These are phyloP conservation scores for Waitea zeae DNA, from an alignment of 1,284 basidiomycete genomes.

Conservation along the genomic window DNA sequence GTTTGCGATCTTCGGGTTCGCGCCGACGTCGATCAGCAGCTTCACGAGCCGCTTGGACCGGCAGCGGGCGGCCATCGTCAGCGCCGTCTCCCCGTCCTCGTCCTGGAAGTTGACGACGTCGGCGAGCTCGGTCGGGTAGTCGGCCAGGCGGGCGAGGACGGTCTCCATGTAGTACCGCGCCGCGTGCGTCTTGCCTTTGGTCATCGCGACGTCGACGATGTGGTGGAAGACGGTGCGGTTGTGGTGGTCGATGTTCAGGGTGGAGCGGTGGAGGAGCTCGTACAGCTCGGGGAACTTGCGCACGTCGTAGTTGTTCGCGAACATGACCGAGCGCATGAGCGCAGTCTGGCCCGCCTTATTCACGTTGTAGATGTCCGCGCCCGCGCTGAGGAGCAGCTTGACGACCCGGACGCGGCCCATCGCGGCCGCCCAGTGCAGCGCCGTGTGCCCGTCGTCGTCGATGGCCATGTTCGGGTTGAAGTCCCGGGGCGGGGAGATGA, in stretches of 20 bases:
- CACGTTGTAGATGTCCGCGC: constrained; percentile 94
- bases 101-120: constrained; percentile 99
- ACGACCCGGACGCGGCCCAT: constrained; percentile 98
- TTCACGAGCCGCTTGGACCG: constrained; percentile 95
- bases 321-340: constrained; percentile 98
- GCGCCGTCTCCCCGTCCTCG: constrained; percentile 94
- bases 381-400: constrained; percentile 85
- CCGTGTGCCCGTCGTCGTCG: constrained; percentile 96
- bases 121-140: constrained; percentile 91
- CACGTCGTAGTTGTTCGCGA: constrained; percentile 98
- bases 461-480: constrained; percentile 96
- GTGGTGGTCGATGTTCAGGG: constrained; percentile 96
- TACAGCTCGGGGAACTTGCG: constrained; percentile 98
- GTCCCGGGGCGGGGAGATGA: constrained; percentile 80
- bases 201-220: constrained; percentile 95
- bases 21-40: constrained; percentile 90
- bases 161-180: constrained; percentile 99
- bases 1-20: constrained; percentile 92
- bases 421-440: constrained; percentile 97
- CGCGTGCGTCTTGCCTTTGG: constrained; percentile 95
- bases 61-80: constrained; percentile 94
- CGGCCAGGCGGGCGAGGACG: constrained; percentile 75
- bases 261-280: constrained; percentile 91
- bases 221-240: constrained; percentile 99
- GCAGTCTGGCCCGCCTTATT: constrained; percentile 96